Base-by-base conservation (phyloP, 345 rosid species). In the Corymbia maculata region DNA sequence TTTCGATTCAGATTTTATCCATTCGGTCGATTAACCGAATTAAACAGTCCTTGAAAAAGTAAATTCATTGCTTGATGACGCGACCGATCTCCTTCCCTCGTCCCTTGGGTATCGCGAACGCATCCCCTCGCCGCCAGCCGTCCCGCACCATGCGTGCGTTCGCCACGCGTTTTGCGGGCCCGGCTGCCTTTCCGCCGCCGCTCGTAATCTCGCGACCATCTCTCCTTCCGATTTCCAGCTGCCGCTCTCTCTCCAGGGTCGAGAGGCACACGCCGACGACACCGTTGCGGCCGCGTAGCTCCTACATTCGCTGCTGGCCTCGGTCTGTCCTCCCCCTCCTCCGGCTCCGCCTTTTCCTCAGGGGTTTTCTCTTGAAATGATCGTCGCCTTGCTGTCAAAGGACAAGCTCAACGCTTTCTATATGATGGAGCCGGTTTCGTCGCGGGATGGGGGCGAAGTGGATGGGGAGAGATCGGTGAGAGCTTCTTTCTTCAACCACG, bases 331-430 rank as follows among this genome's bases (percentile, higher is more conserved):
- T 5, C 94, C 95, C 80, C 94, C 93, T 61, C 80, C 93, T 1
- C 87, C 47, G 32, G 52, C 52, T 51, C 24, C 85, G 85, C 61
- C 88, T n/a, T 87, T 87, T 55, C 64, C 90, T 3, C 21, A 24
- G 61, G 86, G 88, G 11, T 90, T 92, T 89, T 88, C 95, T 0
- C 42, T 92, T 85, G 97, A 96, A 57, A 93, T 95, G 42, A 93
- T 94, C 2, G 92, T 94, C 7, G 92, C 95, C 44, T 86, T 97
- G 55, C 89, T 96, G 52, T 92, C 91, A 44, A 95, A 92, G 92
- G 98, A 97, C 92, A 94, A 92, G 89, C 91, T 94, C 87, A 97
- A 97, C 86, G 97, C 96, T 2, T 97, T 97, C 28, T 97, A 97
- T 36, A 91, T 96, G 87, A 97, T 96, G 98, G 98, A 94, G 89